Base-by-base conservation (phyloP, 352 stramenopile species). In the Phytophthora lateralis region DNA sequence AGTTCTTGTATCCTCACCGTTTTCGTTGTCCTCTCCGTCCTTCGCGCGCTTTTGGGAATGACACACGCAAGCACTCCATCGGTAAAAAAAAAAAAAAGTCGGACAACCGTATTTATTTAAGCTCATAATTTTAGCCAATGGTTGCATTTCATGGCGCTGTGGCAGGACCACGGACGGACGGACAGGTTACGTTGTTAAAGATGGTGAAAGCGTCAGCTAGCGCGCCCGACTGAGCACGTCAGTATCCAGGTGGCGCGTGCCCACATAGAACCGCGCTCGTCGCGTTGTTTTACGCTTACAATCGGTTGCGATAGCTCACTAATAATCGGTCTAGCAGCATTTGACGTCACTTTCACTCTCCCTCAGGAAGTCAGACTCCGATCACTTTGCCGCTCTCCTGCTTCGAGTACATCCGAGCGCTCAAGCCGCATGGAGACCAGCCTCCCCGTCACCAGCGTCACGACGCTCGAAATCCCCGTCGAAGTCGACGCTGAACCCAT, bases 391-490 rank as follows among this genome's bases (percentile, higher is more conserved):
- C 49, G 26, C 41, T 21, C 52, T n/a, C 34, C 50, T 59, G 37
- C 46, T 4, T 41, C 43, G 52, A 67, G 60, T 63, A 54, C 44
- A 26, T 12, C 12, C 14, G 20, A 24, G 12, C 29, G 6, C 52
- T 20, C 9, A 49, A 66, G 49, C 57, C 58, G 58, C 46, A 72
- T 72, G 63, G 58, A 66, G 58, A 43, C 63, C 48, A 52, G 8
- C 21, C 14, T 47, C n/a, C 15, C 43, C 42, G 37, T 42, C 37
- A 55, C 6, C 27, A 55, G 50, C 39, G 21, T 44, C 49, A 49
- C 59, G 47, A 32, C 20, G 32, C 49, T 63, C 52, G 58, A 57
- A 47, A 63, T 64, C 30, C 21, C 59, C 14, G 14, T 60, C 8
- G 37, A 72, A 32, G 45, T 18, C 39, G 58, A 57, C 56, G 48